Base-by-base conservation (phyloP, 805 yeast genomes). In the Sugiyamaella valdiviana region DNA sequence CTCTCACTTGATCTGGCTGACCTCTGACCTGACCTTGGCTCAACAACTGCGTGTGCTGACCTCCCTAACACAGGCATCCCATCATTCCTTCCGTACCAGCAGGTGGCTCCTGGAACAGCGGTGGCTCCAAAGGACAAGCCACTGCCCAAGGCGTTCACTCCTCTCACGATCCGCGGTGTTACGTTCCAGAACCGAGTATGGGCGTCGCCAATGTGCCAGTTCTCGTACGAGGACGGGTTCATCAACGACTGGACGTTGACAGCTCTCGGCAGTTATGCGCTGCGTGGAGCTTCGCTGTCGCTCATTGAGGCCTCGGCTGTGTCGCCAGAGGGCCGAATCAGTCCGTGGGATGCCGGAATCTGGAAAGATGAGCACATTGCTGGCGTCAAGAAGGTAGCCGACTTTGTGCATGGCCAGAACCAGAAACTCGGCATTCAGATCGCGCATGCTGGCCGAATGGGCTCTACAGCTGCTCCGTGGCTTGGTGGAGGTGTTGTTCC, bases 361-460 rank as follows among this genome's bases (percentile, higher is more conserved):
- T 78, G 73, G 72, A 69, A 58, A 20, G 79, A 77, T 44, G 71
- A 63, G 21, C 80, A 76, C 43, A 80, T 79, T 2, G 36, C 44
- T 6, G 65, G 65, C 15, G 61, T 70, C 67, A 68, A 68, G 53
- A 60, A 61, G 40, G 62, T 76, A 42, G 68, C 57, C 29, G 76
- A 73, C 42, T 64, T 56, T 40, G 70, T 73, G 22, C 79, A 76
- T 53, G 58, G 57, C 2, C 71, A 74, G 49, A 59, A 58, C 37
- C 68, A 65, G 29, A 60, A 60, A 17, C 70, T 78, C 51, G 83
- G 82, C 26, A 61, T 76, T 43, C 85, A 80, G 60, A 37, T 79
- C 19, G 74, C 71, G 12, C 82, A 78, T 58, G 78, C 75, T 24
- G 83, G 83, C 45, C 70, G 80, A 56, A 75, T 76, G 55, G 70